These are phyloP conservation scores for Neurospora sp. DNA, from an alignment of 495 filamentous ascomycete species.

Conservation along the genomic window DNA sequence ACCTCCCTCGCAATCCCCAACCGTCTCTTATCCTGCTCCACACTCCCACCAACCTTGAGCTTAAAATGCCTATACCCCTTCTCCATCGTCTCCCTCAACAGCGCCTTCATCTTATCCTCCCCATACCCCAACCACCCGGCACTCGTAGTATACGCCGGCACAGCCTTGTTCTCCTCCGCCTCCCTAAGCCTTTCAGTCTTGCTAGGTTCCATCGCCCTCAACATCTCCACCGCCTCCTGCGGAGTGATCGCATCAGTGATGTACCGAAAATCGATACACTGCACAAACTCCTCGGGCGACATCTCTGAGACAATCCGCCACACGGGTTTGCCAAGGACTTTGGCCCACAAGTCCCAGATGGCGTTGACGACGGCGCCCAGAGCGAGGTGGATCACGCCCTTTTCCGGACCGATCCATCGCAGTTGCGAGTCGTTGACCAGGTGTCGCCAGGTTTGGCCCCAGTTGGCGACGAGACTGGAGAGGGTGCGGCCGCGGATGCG, in stretches of 20 bases:
- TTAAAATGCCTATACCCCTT: conserved; percentile 86
- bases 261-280: conserved; percentile 87
- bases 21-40: conserved; percentile 60
- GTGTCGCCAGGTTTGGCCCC: conserved; percentile 84
- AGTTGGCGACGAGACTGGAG: conserved; percentile 64
- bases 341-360: conserved; percentile 93
- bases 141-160: conserved; percentile 84
- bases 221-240: conserved; percentile 65
- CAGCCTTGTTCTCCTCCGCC: conserved; percentile 58
- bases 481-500: conserved; percentile 66
- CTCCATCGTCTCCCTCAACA: conserved; percentile 60
- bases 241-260: conserved; percentile 90
- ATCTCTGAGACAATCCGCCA: conserved; percentile 88
- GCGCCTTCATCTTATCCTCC: conserved; percentile 67
- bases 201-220: conserved; percentile 49
- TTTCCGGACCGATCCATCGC: conserved; percentile 92
- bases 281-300: conserved; percentile 74
- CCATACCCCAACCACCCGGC: conserved; percentile 94
- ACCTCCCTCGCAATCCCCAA: conserved; percentile 68
- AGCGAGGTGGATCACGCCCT: conserved; percentile 89
- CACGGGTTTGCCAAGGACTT: conserved; percentile 72
- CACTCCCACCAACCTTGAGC: conserved; percentile 69
- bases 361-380: conserved; percentile 87
- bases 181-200: conserved; percentile 61
- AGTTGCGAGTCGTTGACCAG: conserved; percentile 84